A percentile compares a stretch with the other conserved stretches of the same genome.
phyloP scores from a whole-genome alignment of 2,329 filamentous ascomycete species.

The Chaetomium olivaceum region DNA sequence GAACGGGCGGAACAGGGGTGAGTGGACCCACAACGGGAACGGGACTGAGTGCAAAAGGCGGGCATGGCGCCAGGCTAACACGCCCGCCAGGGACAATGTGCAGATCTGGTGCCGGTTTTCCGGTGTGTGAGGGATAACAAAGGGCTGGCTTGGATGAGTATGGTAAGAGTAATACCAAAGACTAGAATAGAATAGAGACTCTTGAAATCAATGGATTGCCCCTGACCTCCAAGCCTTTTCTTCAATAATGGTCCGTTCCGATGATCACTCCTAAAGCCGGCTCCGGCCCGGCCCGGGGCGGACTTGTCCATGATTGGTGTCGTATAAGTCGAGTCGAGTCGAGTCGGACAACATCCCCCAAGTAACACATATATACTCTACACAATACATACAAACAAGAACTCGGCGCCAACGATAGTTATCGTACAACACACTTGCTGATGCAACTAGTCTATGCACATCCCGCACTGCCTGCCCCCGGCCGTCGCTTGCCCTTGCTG shows the following conservation, averaged over 20 bases:
- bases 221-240: no score
- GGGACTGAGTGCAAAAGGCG: not conserved
- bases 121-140: not conserved
- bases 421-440: conserved; percentile 11
- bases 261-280: not conserved
- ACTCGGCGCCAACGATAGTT: not conserved
- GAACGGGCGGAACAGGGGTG: not conserved
- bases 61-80: not conserved
- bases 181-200: not conserved
- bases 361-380: not conserved
- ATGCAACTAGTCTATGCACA: conserved; percentile 8
- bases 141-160: not conserved
- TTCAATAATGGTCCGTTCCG: no score
- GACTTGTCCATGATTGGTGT: not conserved
- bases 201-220: no score
- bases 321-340: not conserved
- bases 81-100: not conserved
- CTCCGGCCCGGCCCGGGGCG: not conserved
- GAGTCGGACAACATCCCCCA: not conserved
- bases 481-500: not conserved
- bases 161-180: not conserved
- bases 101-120: conserved; percentile 14
- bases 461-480: not conserved
- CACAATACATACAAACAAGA: conserved; percentile 5
- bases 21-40: conserved; percentile 8